Conservation (phyloP, 2,329 filamentous ascomycete species). For the Ophiocordyceps camponoti-floridani region DNA sequence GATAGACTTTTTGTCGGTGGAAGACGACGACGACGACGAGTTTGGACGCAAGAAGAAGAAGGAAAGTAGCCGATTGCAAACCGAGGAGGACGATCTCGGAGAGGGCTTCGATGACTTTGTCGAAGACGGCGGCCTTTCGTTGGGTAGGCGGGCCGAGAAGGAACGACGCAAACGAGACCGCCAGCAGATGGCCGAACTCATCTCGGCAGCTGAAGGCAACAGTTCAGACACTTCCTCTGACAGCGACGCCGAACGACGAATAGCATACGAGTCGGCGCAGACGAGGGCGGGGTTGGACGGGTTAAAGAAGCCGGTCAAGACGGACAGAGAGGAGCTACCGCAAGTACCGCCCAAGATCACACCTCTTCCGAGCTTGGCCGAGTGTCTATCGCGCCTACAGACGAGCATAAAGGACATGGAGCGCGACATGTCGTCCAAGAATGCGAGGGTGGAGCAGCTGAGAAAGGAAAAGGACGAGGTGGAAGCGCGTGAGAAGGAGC, state of each 20-base stretch:
- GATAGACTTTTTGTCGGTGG: conserved; percentile 47
- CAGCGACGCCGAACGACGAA: conserved; percentile 50
- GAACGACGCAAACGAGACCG: conserved; percentile 49
- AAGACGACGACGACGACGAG: conserved; percentile 32
- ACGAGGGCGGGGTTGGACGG: conserved; percentile 75
- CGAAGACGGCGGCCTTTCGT: conserved; percentile 61
- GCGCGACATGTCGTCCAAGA: conserved; percentile 38
- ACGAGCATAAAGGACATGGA: conserved; percentile 46
- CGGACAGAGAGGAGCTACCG: conserved; percentile 19
- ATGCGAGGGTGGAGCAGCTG: conserved; percentile 46
- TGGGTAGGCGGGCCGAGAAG: conserved; percentile 63
- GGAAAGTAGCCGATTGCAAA: conserved; percentile 55
- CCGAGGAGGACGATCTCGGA: conserved; percentile 79
- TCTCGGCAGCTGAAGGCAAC: conserved; percentile 56
- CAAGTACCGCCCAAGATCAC: conserved; percentile 57
- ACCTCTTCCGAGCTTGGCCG: conserved; percentile 55
- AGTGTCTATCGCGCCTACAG: conserved; percentile 46
- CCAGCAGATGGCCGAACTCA: conserved; percentile 67
- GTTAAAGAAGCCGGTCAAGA: conserved; percentile 25
- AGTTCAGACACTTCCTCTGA: conserved; percentile 49
- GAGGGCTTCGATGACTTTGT: conserved; percentile 91
- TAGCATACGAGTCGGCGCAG: conserved; percentile 76
- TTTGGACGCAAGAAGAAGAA: conserved; percentile 37
- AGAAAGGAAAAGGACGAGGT: conserved; percentile 52
- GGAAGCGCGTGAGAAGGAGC: conserved; percentile 51